Percentiles rank a stretch among this genome's conserved stretches.
Evolutionary conservation across 2,329 filamentous ascomycete species (phyloP).

Genomic region (Aspergillus udagawae): DNA sequence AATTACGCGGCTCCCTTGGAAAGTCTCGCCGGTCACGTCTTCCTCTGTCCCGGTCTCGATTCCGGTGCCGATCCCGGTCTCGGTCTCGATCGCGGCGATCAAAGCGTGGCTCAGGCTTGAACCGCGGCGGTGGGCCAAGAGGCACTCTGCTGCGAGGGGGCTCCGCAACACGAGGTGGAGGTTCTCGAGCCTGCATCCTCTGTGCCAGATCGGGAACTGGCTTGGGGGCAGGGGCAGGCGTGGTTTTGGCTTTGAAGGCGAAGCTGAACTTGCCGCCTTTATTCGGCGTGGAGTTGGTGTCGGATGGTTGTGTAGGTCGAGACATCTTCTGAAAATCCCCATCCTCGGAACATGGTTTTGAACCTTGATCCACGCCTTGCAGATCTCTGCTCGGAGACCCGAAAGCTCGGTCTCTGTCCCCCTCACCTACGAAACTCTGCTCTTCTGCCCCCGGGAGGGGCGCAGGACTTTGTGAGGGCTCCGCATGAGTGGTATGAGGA

Average conservation of each 20-base stretch:
- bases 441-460: constrained; percentile 31
- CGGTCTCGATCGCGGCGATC: constrained; percentile 43
- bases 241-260: constrained; percentile 77
- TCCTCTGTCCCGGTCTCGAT: constrained; percentile 28
- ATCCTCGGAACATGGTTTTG: constrained; percentile 42
- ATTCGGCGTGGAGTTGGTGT: constrained; percentile 51
- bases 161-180: constrained; percentile 31
- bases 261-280: constrained; percentile 79
- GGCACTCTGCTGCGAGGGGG: constrained; percentile 37
- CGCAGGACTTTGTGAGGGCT: constrained; percentile 30
- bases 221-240: constrained; percentile 51
- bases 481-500: constrained; percentile 36
- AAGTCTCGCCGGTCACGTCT: constrained; percentile 34
- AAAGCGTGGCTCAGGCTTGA: constrained; percentile 37
- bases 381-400: constrained; percentile 59
- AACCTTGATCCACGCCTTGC: constrained; percentile 59
- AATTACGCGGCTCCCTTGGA: constrained; percentile 24
- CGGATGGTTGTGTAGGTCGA: constrained; percentile 52
- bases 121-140: constrained; percentile 34
- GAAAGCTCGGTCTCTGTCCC: constrained; percentile 59
- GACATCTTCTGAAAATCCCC: constrained; percentile 50
- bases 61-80: constrained; percentile 33
- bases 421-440: constrained; percentile 33
- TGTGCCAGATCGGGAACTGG: constrained; percentile 48
- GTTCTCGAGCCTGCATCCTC: constrained; percentile 43